phyloP scores from a whole-genome alignment of 352 stramenopile genomes.

The Elongisporangium undulatum region DNA sequence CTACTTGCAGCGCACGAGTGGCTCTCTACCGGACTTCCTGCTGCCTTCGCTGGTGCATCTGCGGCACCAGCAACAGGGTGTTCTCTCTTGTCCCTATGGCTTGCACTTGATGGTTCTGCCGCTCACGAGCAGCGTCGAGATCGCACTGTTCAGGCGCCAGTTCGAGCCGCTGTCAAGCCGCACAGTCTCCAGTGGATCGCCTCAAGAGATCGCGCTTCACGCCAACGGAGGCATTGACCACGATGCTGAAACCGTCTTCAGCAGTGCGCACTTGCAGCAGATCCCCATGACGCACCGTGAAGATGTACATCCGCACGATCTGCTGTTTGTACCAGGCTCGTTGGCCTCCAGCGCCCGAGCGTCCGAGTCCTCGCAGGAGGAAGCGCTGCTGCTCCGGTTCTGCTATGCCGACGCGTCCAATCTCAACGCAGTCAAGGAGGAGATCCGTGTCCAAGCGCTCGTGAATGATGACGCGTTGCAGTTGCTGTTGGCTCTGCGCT shows the following conservation, averaged over 20 bases:
- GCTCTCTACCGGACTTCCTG: slow-evolving; percentile 17
- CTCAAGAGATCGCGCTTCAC: slow-evolving; percentile 21
- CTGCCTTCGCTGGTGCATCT: slow-evolving; percentile 31
- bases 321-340: slow-evolving; percentile 59
- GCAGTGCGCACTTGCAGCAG: slow-evolving; percentile 13
- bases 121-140: slow-evolving; percentile 7
- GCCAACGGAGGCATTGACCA: slow-evolving; percentile 14
- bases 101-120: slow-evolving; percentile 51
- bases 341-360: slow-evolving; percentile 16
- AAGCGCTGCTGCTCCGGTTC: slow-evolving; percentile 45
- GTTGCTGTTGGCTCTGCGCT: slow-evolving; percentile 42
- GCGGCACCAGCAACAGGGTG: slow-evolving; percentile 2
- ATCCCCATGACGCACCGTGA: slow-evolving; percentile 12
- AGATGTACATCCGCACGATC: slow-evolving; percentile 7
- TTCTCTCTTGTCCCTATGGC: slow-evolving; percentile 48
- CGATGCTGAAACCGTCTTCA: slow-evolving; percentile 12
- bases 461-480: slow-evolving; percentile 22
- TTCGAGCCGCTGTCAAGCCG: slow-evolving; percentile 19
- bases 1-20: slow-evolving; percentile 62
- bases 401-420: slow-evolving; percentile 79
- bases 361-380: slow-evolving; percentile 3
- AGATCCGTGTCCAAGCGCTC: slow-evolving; percentile 38
- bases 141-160: slow-evolving; percentile 24
- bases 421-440: slow-evolving; percentile 59
- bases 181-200: slow-evolving; percentile 1